A percentile compares a stretch with the other conserved stretches of the same genome.
phyloP scores from a whole-genome alignment of 768 basidiomycete genomes.

The Pulveroboletus frians region DNA sequence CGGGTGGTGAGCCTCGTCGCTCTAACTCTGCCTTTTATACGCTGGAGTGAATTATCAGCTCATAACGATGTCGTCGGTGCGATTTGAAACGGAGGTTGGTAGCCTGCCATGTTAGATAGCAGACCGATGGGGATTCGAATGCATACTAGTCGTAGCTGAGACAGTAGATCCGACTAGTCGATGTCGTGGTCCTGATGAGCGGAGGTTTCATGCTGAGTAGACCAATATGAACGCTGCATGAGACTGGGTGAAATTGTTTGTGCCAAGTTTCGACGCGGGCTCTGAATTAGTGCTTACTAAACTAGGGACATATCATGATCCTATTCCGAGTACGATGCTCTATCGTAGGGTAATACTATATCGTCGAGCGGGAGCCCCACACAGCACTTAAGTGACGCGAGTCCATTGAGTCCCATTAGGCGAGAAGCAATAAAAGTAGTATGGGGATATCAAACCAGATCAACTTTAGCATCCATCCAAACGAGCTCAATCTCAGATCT shows the following conservation, averaged over 20 bases:
- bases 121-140: background rate
- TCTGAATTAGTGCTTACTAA: too few relatives aligned
- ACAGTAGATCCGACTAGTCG: background rate
- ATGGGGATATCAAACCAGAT: too few relatives aligned
- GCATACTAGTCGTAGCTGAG: background rate
- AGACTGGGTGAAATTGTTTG: background rate
- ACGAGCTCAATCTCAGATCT: background rate
- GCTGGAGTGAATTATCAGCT: background rate
- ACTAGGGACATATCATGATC: too few relatives aligned
- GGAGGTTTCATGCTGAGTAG: background rate
- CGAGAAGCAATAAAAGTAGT: too few relatives aligned
- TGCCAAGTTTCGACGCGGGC: background rate
- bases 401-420: too few relatives aligned
- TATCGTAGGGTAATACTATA: too few relatives aligned
- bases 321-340: too few relatives aligned
- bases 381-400: too few relatives aligned
- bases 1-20: background rate
- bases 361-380: too few relatives aligned
- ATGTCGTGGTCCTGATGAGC: background rate
- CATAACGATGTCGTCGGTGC: background rate
- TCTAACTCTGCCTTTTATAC: constrained; percentile 10
- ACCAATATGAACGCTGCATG: background rate
- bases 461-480: background rate
- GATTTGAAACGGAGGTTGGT: constrained; percentile 5
- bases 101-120: background rate